phyloP scores from a whole-genome alignment of 495 filamentous ascomycete genomes.

The Penicillium robsamsonii region DNA sequence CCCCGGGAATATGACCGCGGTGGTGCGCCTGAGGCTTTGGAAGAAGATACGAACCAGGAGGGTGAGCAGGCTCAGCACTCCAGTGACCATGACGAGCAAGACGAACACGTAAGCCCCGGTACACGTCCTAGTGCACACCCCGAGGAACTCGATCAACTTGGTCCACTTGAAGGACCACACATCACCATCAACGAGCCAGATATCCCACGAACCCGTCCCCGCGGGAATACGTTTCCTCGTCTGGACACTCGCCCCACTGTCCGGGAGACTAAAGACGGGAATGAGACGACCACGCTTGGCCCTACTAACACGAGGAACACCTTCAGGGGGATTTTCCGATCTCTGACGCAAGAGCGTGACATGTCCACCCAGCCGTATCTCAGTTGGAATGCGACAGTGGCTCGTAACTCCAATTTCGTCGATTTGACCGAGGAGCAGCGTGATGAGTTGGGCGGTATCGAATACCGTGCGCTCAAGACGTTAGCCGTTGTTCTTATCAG shows the following conservation, averaged over 20 bases:
- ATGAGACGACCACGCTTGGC: slow-evolving; percentile 14
- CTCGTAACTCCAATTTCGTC: slow-evolving; percentile 86
- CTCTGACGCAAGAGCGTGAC: slow-evolving; percentile 44
- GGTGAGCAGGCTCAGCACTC: slow-evolving; percentile 17
- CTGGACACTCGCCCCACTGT: slow-evolving; percentile 41
- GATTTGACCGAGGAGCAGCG: slow-evolving; percentile 85
- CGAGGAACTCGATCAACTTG: slow-evolving; percentile 26
- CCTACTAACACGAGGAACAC: slow-evolving; percentile 34
- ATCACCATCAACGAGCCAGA: slow-evolving; percentile 66
- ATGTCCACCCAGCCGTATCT: slow-evolving; percentile 73
- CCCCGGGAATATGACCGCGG: slow-evolving; percentile 84
- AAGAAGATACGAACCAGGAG: slow-evolving; percentile 46
- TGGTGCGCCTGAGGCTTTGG: slow-evolving; percentile 61
- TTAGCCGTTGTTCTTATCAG: slow-evolving; percentile 69
- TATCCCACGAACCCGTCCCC: slow-evolving; percentile 32
- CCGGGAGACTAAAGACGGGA: slow-evolving; percentile 27
- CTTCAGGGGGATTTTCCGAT: slow-evolving; percentile 36
- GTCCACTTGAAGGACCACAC: slow-evolving; percentile 46
- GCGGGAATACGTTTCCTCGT: slow-evolving; percentile 40
- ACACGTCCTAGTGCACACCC: slow-evolving; percentile 20
- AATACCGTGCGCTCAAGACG: slow-evolving; percentile 88
- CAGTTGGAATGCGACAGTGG: slow-evolving; percentile 89
- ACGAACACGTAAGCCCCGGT: slow-evolving; percentile 1
- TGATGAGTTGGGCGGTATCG: slow-evolving; percentile 90
- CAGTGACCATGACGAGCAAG: slow-evolving; percentile 1